phyloP scores from a whole-genome alignment of 495 filamentous ascomycete genomes.

The Penicillium paradoxum region DNA sequence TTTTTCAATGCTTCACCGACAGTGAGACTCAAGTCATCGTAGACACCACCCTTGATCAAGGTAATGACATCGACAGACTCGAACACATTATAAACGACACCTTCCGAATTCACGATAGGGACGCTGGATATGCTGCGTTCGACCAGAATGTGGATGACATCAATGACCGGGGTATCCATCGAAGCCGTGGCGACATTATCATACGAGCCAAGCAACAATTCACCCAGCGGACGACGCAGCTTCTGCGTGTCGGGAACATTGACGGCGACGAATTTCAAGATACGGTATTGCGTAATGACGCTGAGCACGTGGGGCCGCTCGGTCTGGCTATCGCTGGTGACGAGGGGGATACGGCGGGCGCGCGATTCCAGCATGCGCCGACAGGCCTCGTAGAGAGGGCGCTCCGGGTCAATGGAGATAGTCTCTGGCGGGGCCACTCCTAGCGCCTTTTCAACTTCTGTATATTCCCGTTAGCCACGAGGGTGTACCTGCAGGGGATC shows the following conservation, averaged over 20 bases:
- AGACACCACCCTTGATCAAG: conserved; percentile 86
- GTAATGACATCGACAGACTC: conserved; percentile 97
- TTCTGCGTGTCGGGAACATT: conserved; percentile 89
- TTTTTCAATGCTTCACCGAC: conserved; percentile 89
- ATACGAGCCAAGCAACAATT: conserved; percentile 86
- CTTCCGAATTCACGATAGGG: conserved; percentile 80
- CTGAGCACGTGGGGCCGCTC: conserved; percentile 88
- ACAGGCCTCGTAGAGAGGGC: conserved; percentile 91
- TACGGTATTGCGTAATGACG: conserved; percentile 95
- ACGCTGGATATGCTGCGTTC: conserved; percentile 90
- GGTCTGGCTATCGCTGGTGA: conserved; percentile 94
- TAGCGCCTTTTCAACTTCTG: conserved; percentile 92
- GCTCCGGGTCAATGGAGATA: conserved; percentile 85
- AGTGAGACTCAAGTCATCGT: conserved; percentile 81
- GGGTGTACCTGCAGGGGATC: not conserved
- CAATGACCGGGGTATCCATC: conserved; percentile 92
- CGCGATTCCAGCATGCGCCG: conserved; percentile 89
- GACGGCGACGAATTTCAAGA: conserved; percentile 97
- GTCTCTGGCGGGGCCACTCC: conserved; percentile 89
- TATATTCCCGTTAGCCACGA: not conserved
- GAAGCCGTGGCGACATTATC: conserved; percentile 69
- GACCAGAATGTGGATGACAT: conserved; percentile 92
- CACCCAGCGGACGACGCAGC: conserved; percentile 78
- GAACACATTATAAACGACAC: conserved; percentile 87
- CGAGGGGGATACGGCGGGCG: conserved; percentile 87